These are phyloP conservation scores for Aspergillus bertholletiae DNA, from an alignment of 495 filamentous ascomycete genomes.

Conservation along the genomic window DNA sequence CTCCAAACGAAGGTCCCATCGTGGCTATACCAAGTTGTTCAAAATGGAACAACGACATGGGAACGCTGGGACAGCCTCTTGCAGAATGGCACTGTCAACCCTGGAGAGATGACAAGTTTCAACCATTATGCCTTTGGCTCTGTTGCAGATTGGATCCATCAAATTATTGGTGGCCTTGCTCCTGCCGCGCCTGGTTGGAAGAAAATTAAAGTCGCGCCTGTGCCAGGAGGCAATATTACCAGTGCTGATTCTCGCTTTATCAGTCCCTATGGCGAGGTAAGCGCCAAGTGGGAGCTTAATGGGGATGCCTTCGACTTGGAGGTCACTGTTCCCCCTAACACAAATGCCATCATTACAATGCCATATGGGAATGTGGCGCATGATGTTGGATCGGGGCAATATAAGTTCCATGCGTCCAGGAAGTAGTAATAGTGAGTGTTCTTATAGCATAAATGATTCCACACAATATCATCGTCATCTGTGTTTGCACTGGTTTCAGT, in stretches of 20 bases:
- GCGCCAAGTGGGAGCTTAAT: background rate
- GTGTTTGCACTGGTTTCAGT: too few species aligned
- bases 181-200: conserved; percentile 12
- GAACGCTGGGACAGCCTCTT: conserved; percentile 56
- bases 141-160: conserved; percentile 32
- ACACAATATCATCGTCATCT: too few species aligned
- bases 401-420: background rate
- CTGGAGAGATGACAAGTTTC: conserved; percentile 53
- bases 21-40: conserved; percentile 50
- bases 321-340: background rate
- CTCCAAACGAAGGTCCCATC: conserved; percentile 37
- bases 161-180: conserved; percentile 19
- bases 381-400: background rate
- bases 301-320: background rate
- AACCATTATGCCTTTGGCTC: conserved; percentile 50
- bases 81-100: conserved; percentile 46
- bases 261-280: background rate
- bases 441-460: too few species aligned
- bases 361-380: background rate
- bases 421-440: too few species aligned
- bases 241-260: background rate
- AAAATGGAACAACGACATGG: conserved; percentile 53
- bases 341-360: background rate
- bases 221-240: conserved; percentile 5
- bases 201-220: conserved; percentile 3